Conservation (phyloP, 805 yeast species). For the Sungouiella thailandica region DNA sequence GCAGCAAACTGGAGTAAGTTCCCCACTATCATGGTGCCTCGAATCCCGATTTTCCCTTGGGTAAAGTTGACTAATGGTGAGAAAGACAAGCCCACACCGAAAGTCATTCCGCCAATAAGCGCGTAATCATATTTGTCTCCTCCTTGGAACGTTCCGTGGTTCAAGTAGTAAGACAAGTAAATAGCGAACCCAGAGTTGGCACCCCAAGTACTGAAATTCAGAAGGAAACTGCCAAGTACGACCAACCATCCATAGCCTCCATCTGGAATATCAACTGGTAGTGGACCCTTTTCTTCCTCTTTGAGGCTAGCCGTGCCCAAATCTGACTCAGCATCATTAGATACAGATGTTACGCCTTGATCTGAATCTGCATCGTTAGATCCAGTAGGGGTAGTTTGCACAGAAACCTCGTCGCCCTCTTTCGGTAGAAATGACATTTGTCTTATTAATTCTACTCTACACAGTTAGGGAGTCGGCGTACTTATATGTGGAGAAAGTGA, state of each 20-base stretch:
- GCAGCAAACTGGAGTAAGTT: constrained; percentile 48
- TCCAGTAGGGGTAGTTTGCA: no score
- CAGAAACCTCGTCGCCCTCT: no score
- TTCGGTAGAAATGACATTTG: no score
- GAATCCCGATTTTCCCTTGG: constrained; percentile 46
- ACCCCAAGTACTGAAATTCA: constrained; percentile 69
- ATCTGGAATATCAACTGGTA: constrained; percentile 38
- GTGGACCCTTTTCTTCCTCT: no score
- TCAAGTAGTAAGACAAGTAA: constrained; percentile 53
- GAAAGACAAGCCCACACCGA: constrained; percentile 51
- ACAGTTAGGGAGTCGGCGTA: no score
- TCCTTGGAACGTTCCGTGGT: constrained; percentile 44
- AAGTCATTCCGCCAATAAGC: constrained; percentile 62
- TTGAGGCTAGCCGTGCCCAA: no score
- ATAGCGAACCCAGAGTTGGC: constrained; percentile 64
- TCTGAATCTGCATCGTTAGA: no score
- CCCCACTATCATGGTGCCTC: constrained; percentile 46
- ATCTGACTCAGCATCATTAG: no score
- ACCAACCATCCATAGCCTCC: constrained; percentile 71
- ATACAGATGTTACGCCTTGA: no score
- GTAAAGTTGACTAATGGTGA: constrained; percentile 53
- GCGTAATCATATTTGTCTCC: constrained; percentile 59
- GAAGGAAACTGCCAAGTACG: constrained; percentile 43
- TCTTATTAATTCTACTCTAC: no score
- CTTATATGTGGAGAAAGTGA: no score